These are phyloP conservation scores for Aspergillus sclerotioniger DNA, from an alignment of 495 filamentous ascomycete species.

Conservation along the genomic window DNA sequence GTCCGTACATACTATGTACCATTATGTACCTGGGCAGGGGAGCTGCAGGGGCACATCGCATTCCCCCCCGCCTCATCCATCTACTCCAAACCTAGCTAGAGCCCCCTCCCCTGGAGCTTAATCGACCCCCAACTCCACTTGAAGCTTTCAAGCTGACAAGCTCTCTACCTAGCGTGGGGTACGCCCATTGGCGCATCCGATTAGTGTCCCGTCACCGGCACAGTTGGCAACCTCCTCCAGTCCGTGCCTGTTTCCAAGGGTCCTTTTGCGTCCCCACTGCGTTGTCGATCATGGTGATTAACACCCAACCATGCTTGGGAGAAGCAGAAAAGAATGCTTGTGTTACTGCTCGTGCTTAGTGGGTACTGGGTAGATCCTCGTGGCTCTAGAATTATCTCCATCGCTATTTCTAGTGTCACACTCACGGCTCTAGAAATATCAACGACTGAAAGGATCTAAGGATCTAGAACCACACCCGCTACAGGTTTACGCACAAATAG, in stretches of 20 bases:
- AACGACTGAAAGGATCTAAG: neutral
- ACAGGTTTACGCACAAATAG: neutral
- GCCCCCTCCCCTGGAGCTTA: conserved; percentile 1
- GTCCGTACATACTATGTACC: too few species aligned
- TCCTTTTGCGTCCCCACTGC: neutral
- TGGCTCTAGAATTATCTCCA: too few species aligned
- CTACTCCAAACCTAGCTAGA: neutral
- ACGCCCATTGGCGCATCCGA: neutral
- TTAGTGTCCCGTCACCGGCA: neutral
- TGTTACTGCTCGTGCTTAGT: neutral
- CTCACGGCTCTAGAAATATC: neutral
- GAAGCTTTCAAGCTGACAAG: conserved; percentile 7
- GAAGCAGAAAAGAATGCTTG: neutral
- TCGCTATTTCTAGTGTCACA: too few species aligned
- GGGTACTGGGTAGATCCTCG: too few species aligned
- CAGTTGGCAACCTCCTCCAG: neutral
- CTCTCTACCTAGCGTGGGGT: neutral
- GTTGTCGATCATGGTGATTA: neutral
- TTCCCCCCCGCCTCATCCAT: neutral
- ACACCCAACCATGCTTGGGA: neutral
- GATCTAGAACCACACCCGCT: neutral
- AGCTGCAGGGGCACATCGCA: neutral
- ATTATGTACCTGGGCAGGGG: neutral
- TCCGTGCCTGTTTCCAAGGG: neutral
- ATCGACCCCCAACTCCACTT: conserved; percentile 6